These are phyloP conservation scores for Dendrothele bispora DNA, from an alignment of 768 basidiomycete genomes.

Conservation along the genomic window DNA sequence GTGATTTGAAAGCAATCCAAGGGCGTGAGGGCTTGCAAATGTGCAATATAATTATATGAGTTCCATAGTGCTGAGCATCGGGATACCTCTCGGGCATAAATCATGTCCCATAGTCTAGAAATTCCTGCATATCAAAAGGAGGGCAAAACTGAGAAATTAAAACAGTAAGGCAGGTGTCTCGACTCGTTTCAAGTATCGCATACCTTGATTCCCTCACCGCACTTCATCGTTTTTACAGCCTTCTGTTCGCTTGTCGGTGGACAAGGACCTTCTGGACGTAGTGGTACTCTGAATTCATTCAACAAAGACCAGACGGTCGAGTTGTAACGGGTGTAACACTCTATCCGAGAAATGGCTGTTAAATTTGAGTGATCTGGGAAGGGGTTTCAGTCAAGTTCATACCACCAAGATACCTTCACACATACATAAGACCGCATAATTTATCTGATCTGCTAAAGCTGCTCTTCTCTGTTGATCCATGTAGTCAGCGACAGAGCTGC, in stretches of 20 bases:
- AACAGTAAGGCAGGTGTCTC: no score
- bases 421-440: conserved; percentile 83
- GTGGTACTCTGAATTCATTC: conserved; percentile 47
- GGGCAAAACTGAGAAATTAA: conserved; percentile 41
- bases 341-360: conserved; percentile 59
- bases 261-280: conserved; percentile 46
- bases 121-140: conserved; percentile 52
- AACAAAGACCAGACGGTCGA: conserved; percentile 59
- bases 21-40: no score
- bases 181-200: no score
- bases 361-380: conserved; percentile 12
- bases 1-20: no score
- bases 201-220: no score
- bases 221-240: conserved; percentile 16
- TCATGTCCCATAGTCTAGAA: conserved; percentile 50
- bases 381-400: no score
- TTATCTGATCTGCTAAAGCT: conserved; percentile 84
- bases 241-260: conserved; percentile 33
- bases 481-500: conserved; percentile 74
- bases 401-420: conserved; percentile 12
- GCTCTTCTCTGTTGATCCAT: conserved; percentile 75
- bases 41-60: no score
- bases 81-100: no score
- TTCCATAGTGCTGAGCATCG: no score
- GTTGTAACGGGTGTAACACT: conserved; percentile 66